phyloP scores from a whole-genome alignment of 108 stramenopile species.

The Chaetoceros muelleri region DNA sequence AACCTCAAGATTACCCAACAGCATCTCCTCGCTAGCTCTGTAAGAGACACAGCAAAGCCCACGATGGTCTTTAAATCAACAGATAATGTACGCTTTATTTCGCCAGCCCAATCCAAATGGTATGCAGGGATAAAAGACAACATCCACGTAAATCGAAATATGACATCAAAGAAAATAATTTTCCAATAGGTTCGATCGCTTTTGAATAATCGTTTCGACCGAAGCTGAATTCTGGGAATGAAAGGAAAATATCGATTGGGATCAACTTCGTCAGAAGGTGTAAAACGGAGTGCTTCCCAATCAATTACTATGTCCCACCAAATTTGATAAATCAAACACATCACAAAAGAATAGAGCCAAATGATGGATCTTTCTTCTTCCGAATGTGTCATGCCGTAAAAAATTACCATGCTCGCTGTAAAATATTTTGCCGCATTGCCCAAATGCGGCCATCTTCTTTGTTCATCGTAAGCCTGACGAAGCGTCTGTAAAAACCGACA shows the following conservation, averaged over 20 bases:
- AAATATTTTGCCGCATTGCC: constrained; percentile 82
- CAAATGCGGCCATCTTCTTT: constrained; percentile 71
- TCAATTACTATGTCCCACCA: constrained; percentile 80
- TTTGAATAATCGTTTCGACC: constrained; percentile 61
- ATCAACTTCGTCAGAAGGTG: constrained; percentile 26
- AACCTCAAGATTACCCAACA: constrained; percentile 77
- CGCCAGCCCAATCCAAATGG: constrained; percentile 44
- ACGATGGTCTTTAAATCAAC: constrained; percentile 55
- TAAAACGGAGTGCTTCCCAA: constrained; percentile 72
- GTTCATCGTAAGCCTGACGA: constrained; percentile 62
- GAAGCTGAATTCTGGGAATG: constrained; percentile 52
- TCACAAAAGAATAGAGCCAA: constrained; percentile 53
- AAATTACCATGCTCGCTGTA: constrained; percentile 55
- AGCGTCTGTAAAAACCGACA: constrained; percentile 75
- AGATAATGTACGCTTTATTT: constrained; percentile 46
- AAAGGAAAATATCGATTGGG: constrained; percentile 28
- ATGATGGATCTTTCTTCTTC: constrained; percentile 40
- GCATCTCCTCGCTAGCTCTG: constrained; percentile 62
- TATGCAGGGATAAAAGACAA: constrained; percentile 74
- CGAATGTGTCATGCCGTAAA: constrained; percentile 81
- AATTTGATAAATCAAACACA: constrained; percentile 65
- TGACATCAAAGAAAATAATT: constrained; percentile 41
- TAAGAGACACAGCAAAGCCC: constrained; percentile 51
- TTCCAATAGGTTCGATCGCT: constrained; percentile 65
- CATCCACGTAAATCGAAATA: constrained; percentile 78